Evolutionary conservation across 306 rosid genomes (phyloP).

Genomic region (Dalbergia cultrata): DNA sequence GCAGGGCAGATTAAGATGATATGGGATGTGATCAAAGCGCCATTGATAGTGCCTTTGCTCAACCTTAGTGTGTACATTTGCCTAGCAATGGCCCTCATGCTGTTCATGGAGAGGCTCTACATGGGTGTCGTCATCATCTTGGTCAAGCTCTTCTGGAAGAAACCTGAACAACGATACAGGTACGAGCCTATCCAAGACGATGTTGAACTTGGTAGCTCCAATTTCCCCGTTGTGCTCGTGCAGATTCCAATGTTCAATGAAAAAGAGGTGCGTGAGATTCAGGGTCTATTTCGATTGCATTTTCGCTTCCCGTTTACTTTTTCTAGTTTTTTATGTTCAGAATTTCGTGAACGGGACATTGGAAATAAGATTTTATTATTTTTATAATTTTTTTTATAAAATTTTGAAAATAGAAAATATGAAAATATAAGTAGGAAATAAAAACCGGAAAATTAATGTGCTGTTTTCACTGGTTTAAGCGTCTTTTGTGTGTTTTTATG

Average conservation of each 20-base stretch:
- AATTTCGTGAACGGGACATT: no score
- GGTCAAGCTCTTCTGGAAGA: conserved; percentile 91
- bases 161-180: conserved; percentile 84
- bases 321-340: no score
- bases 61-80: conserved; percentile 68
- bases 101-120: conserved; percentile 85
- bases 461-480: no score
- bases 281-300: neutral
- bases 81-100: conserved; percentile 91
- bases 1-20: conserved; percentile 66
- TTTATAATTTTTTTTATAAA: no score
- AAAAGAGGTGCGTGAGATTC: conserved; percentile 71
- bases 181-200: conserved; percentile 78
- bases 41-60: conserved; percentile 89
- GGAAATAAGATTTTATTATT: no score
- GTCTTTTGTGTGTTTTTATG: neutral
- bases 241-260: conserved; percentile 99
- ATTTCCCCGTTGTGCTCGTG: conserved; percentile 86
- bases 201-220: conserved; percentile 75
- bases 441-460: no score
- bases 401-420: no score
- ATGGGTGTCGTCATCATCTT: conserved; percentile 93
- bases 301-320: no score
- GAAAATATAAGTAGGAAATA: no score
- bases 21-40: conserved; percentile 90